phyloP scores from a whole-genome alignment of 1,284 basidiomycete species.

The Peniophora sp. region DNA sequence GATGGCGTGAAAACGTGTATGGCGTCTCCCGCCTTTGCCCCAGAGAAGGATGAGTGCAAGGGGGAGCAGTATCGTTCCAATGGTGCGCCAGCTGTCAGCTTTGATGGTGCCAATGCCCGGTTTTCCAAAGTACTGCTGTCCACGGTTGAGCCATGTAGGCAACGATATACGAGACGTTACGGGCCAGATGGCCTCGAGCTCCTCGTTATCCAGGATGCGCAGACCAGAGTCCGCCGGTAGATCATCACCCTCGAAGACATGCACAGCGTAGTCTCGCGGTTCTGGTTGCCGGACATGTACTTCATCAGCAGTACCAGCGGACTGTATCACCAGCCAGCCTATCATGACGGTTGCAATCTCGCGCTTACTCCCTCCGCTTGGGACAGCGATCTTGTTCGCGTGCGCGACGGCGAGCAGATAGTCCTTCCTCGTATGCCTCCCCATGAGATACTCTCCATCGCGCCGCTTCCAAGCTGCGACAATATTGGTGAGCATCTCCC shows the following conservation, averaged over 20 bases:
- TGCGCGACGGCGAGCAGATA: too few species aligned
- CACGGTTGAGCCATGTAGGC: conserved; percentile 7
- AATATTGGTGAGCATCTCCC: neutral
- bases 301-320: neutral
- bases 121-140: conserved; percentile 5
- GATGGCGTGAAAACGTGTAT: neutral
- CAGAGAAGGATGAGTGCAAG: conserved; percentile 9
- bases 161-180: conserved; percentile 4
- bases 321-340: neutral
- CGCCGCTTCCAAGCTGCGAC: neutral
- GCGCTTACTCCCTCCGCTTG: too few species aligned
- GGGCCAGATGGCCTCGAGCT: neutral
- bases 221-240: conserved; percentile 1
- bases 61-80: conserved; percentile 7
- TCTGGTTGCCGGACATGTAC: neutral
- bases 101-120: conserved; percentile 8
- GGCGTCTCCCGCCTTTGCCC: neutral
- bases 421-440: too few species aligned
- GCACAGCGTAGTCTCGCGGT: neutral
- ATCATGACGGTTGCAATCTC: too few species aligned
- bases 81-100: conserved; percentile 10
- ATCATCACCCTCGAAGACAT: neutral
- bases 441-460: too few species aligned
- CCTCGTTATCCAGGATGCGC: neutral
- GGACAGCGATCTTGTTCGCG: too few species aligned